These are phyloP conservation scores for Drechslerella stenobrocha DNA, from an alignment of 2,329 filamentous ascomycete genomes.

Conservation along the genomic window DNA sequence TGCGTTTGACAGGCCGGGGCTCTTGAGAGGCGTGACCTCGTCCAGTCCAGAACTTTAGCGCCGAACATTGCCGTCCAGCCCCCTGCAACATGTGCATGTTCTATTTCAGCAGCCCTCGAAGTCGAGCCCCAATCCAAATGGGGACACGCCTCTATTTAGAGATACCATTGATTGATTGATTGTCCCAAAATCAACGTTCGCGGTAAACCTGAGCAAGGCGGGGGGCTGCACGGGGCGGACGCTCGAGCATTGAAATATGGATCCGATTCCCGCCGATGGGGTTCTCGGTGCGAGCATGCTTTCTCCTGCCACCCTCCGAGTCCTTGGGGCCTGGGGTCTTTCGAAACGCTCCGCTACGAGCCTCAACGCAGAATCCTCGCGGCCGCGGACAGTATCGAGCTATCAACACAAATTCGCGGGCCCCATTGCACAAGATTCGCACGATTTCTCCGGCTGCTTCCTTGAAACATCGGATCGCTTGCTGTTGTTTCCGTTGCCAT, in stretches of 20 bases:
- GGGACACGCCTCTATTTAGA: conserved; percentile 27
- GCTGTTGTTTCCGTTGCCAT: conserved; percentile 13
- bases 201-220: neutral
- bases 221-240: neutral
- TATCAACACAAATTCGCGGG: conserved; percentile 38
- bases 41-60: conserved; percentile 34
- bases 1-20: no score
- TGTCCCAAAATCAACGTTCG: neutral
- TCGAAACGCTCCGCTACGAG: neutral
- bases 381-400: conserved; percentile 42
- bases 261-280: conserved; percentile 38
- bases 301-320: conserved; percentile 12
- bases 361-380: neutral
- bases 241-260: conserved; percentile 24
- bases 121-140: conserved; percentile 16
- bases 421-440: conserved; percentile 11
- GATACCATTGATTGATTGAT: neutral
- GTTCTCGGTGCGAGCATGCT: conserved; percentile 35
- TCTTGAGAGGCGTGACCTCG: neutral
- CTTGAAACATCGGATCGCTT: conserved; percentile 34
- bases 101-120: conserved; percentile 34
- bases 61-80: conserved; percentile 28
- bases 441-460: conserved; percentile 26
- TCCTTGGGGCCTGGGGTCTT: neutral
- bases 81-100: conserved; percentile 42